These are phyloP conservation scores for Pyrenophora tritici-repentis DNA, from an alignment of 2,329 filamentous ascomycete genomes.

Conservation along the genomic window DNA sequence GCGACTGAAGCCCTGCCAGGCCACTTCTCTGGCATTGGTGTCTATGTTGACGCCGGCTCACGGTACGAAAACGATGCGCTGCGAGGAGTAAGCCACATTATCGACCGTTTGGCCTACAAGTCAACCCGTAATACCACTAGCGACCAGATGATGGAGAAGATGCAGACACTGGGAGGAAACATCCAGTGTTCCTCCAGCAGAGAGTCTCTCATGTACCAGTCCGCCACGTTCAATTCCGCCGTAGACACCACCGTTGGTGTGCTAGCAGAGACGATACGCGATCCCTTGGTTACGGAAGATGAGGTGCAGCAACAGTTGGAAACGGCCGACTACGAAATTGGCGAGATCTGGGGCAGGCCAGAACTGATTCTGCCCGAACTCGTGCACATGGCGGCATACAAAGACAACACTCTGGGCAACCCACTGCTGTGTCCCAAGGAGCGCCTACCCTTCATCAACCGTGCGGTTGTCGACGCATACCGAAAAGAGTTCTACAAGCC, in stretches of 20 bases:
- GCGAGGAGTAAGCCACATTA: constrained; percentile 90
- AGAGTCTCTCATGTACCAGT: constrained; percentile 98
- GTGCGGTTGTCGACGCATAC: constrained; percentile 75
- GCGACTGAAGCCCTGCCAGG: constrained; percentile 93
- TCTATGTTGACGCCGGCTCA: constrained; percentile 94
- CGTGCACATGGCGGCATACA: constrained; percentile 93
- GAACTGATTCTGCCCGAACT: constrained; percentile 94
- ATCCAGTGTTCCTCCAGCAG: constrained; percentile 95
- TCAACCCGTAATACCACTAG: constrained; percentile 72
- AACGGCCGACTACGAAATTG: constrained; percentile 93
- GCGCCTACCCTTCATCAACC: constrained; percentile 74
- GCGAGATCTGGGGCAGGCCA: constrained; percentile 96
- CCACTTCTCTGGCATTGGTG: constrained; percentile 91
- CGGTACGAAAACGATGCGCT: constrained; percentile 87
- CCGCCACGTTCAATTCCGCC: constrained; percentile 93
- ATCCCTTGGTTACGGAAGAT: constrained; percentile 80
- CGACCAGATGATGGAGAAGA: constrained; percentile 84
- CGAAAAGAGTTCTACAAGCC: constrained; percentile 83
- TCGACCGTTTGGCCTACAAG: constrained; percentile 95
- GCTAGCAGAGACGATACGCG: constrained; percentile 90
- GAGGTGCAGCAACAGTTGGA: constrained; percentile 86
- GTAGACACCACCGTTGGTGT: constrained; percentile 82
- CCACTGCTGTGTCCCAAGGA: constrained; percentile 90
- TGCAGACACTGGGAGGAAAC: constrained; percentile 90
- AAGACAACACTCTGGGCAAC: constrained; percentile 94